Percentiles rank a stretch among this genome's conserved stretches.
These are phyloP conservation scores for Ambrosiella cleistominuta DNA, from an alignment of 2,329 filamentous ascomycete genomes.

Conservation along the genomic window DNA sequence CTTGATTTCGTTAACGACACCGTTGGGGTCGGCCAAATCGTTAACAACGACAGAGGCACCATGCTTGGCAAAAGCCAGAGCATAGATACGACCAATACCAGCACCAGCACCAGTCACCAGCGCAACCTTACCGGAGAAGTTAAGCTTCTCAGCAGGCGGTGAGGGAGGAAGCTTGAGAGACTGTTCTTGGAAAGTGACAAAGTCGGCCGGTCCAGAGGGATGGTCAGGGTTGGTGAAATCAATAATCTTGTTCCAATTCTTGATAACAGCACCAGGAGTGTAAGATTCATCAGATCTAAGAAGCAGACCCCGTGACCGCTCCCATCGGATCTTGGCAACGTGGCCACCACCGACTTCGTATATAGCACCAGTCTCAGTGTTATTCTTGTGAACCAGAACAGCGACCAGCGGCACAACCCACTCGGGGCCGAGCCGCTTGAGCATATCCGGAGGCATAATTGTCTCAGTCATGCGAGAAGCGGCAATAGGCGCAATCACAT, in stretches of 20 bases:
- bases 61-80: conserved; percentile 67
- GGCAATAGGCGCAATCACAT: conserved; percentile 84
- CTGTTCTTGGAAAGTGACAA: conserved; percentile 68
- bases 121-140: conserved; percentile 72
- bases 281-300: conserved; percentile 77
- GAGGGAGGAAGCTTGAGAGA: conserved; percentile 62
- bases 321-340: conserved; percentile 85
- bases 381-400: conserved; percentile 69
- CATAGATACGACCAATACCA: conserved; percentile 82
- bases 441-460: conserved; percentile 83
- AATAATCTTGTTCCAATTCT: conserved; percentile 74
- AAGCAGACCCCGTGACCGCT: conserved; percentile 74
- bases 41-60: conserved; percentile 84
- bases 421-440: conserved; percentile 72
- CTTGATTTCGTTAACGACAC: conserved; percentile 81
- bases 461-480: conserved; percentile 92
- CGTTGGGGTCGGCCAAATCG: conserved; percentile 82
- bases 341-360: conserved; percentile 90
- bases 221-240: conserved; percentile 76
- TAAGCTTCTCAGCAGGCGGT: conserved; percentile 52
- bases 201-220: conserved; percentile 72
- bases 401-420: conserved; percentile 93
- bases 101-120: conserved; percentile 77
- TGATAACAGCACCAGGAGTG: conserved; percentile 71
- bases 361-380: conserved; percentile 75